Conservation (phyloP, 106 monocot species). For the Iris macrosiphon region DNA sequence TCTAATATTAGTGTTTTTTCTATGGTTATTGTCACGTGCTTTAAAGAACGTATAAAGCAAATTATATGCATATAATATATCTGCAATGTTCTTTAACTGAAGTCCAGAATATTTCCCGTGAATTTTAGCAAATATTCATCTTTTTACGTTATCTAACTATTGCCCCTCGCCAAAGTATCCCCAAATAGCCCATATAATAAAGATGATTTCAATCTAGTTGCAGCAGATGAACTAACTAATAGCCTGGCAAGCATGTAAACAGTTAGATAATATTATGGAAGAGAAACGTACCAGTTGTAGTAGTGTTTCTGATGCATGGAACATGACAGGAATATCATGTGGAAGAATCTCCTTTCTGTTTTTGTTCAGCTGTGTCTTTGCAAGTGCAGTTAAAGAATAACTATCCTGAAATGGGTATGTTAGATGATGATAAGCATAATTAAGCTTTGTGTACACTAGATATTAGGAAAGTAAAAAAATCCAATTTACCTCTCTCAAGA, state of each 20-base stretch:
- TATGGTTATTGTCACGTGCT: too few species aligned
- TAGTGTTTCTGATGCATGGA: constrained; percentile 53
- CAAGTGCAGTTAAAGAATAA: constrained; percentile 79
- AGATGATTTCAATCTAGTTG: neutral
- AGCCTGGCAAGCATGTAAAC: neutral
- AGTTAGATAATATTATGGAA: constrained; percentile 4
- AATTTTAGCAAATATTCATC: too few species aligned
- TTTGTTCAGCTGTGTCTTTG: constrained; percentile 63
- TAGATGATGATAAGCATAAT: neutral
- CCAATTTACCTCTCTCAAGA: constrained; percentile 55
- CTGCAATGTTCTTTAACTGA: too few species aligned
- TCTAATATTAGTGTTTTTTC: too few species aligned
- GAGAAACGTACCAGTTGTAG: constrained; percentile 67
- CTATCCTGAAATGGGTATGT: constrained; percentile 37
- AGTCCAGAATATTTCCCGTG: too few species aligned
- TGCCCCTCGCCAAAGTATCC: neutral
- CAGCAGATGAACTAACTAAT: neutral
- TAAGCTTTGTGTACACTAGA: neutral
- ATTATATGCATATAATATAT: too few species aligned
- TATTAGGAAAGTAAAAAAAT: neutral
- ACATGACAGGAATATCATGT: constrained; percentile 83
- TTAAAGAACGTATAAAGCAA: too few species aligned
- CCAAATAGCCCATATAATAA: neutral
- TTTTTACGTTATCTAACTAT: too few species aligned
- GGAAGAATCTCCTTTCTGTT: constrained; percentile 62